Percentiles rank a stretch among this genome's conserved stretches.
Conservation (phyloP, 352 stramenopile species). For the Elongisporangium undulatum region DNA sequence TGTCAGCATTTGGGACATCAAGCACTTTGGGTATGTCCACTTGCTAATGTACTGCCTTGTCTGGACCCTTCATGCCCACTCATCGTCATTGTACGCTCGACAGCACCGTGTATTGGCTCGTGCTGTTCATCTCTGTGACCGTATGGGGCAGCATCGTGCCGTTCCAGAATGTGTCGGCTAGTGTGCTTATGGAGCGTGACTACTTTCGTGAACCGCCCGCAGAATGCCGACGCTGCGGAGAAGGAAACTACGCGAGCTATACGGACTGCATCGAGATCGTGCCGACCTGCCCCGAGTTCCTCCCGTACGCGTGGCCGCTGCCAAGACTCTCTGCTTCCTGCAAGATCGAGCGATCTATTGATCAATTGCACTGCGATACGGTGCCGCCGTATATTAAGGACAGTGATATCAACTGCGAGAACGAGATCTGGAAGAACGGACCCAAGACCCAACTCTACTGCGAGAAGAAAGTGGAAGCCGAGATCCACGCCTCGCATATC, state of each 20-base stretch:
- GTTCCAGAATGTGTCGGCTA: conserved; percentile 81
- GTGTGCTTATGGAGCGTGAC: conserved; percentile 74
- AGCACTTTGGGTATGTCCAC: conserved; percentile 28
- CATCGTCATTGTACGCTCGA: background rate
- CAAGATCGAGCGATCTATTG: conserved; percentile 19
- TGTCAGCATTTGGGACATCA: conserved; percentile 33
- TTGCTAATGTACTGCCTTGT: background rate
- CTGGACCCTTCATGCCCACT: background rate
- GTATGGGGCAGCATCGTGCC: conserved; percentile 82
- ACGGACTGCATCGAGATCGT: conserved; percentile 39
- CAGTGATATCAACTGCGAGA: conserved; percentile 46
- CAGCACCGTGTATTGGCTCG: conserved; percentile 63
- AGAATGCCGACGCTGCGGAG: conserved; percentile 28
- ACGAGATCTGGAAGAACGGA: conserved; percentile 32
- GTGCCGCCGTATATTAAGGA: conserved; percentile 31
- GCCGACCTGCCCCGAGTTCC: conserved; percentile 22
- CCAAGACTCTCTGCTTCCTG: conserved; percentile 30
- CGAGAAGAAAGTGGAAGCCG: conserved; percentile 32
- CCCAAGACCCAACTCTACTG: conserved; percentile 27
- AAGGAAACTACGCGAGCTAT: conserved; percentile 32
- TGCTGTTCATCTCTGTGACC: conserved; percentile 56
- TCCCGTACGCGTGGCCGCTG: conserved; percentile 38
- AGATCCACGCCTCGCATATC: conserved; percentile 32
- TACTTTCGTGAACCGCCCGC: conserved; percentile 31
- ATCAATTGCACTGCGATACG: conserved; percentile 29